phyloP scores from a whole-genome alignment of 805 yeast genomes.

The Yamadazyma philogaea region DNA sequence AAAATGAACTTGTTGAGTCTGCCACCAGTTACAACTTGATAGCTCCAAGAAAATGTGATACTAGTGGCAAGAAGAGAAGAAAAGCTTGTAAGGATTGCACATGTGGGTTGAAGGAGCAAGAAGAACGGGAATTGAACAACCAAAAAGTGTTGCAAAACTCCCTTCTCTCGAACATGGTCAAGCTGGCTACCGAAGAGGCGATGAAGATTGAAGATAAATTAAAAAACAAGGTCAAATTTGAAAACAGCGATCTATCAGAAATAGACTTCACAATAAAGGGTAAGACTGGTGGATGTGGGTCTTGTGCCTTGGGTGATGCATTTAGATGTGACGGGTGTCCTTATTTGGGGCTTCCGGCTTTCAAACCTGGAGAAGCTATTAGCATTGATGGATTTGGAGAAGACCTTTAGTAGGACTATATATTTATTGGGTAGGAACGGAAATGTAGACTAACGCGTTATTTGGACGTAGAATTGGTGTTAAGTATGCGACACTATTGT shows the following conservation, averaged over 20 bases:
- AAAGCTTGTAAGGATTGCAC: constrained; percentile 98
- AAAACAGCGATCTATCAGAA: constrained; percentile 74
- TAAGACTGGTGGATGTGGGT: constrained; percentile 95
- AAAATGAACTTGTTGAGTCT: constrained; percentile 34
- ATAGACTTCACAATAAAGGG: constrained; percentile 96
- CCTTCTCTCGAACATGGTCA: constrained; percentile 46
- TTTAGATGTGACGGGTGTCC: constrained; percentile 99
- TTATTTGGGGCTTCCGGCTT: constrained; percentile 93
- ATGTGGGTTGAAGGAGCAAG: constrained; percentile 90
- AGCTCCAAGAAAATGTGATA: constrained; percentile 58
- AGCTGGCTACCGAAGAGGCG: constrained; percentile 52
- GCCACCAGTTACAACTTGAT: constrained; percentile 36
- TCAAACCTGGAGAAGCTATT: constrained; percentile 93
- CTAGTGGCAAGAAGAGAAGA: constrained; percentile 61
- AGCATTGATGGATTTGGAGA: constrained; percentile 73
- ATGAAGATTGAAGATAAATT: constrained; percentile 51
- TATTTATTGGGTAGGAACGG: constrained; percentile 11
- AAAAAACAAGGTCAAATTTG: constrained; percentile 50
- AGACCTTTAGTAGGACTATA: constrained; percentile 50
- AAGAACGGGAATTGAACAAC: constrained; percentile 57
- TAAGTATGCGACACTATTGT: too few species aligned
- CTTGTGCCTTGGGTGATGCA: constrained; percentile 97
- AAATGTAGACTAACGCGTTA: too few species aligned
- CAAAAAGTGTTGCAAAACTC: constrained; percentile 45
- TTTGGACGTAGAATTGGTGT: too few species aligned